Evolutionary conservation across 1,139 yeast species (phyloP), one percentile per base, ranked within the genome.

Genomic region (Trichomonascaceae sp.): DNA sequence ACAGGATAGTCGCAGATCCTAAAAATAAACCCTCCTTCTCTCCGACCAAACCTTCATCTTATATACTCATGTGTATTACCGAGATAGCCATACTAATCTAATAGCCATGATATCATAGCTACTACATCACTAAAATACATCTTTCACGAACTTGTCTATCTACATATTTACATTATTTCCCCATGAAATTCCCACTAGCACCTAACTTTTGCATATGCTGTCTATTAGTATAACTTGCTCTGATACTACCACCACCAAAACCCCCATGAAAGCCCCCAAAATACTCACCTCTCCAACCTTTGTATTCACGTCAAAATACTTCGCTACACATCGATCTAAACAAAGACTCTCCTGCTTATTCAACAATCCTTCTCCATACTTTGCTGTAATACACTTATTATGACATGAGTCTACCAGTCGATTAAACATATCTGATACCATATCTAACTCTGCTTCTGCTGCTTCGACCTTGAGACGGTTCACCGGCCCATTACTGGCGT

Each of bases 401-500:
- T 93, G 95, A 73, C 99, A 93, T 65, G 90, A 87, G 63, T 85
- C 90, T 19, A 81, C 84, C 60, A 80, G 70, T 66, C 85, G 83
- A 81, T 91, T 91, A 82, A 91, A 91, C 97, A 91, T 90, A 63
- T 95, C 96, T 32, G 97, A 90, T 63, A 91, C 96, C 85, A 91
- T 85, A 70, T 91, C 98, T 63, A 91, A 81, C 73, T 91, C 98
- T 50, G 87, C 80, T 70, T 84, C 89, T 53, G 98, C 97, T 66
- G 95, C 96, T 49, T 70, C 71, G 55, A 72, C 59, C 82, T 85
- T 66, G 51, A 61, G 55, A 44, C 62, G 63, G 66, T 68, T 68
- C 55, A 68, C 68, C 77, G 81, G 53, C 44, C 63, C 67, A 32
- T 62, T 54, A 10, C 47, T 24, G 52, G 61, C 58, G 48, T 63